phyloP scores from a whole-genome alignment of 257 asterid genomes.

The Nicotiana paniculata region DNA sequence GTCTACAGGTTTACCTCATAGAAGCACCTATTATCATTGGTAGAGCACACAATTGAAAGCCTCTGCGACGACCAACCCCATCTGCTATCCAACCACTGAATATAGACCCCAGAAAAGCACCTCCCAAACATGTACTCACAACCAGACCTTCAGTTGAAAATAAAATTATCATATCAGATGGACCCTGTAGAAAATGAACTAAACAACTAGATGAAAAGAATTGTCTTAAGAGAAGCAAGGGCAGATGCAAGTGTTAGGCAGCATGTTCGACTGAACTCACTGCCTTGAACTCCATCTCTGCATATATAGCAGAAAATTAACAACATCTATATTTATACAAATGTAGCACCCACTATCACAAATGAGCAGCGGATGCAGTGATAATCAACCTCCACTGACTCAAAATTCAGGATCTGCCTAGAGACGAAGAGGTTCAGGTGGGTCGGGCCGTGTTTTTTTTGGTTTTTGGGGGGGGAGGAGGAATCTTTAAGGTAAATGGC shows the following conservation, averaged over 20 bases:
- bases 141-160: slow-evolving; percentile 59
- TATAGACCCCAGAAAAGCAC: slow-evolving; percentile 82
- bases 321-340: background rate
- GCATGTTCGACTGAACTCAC: background rate
- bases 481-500: background rate
- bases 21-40: slow-evolving; percentile 88
- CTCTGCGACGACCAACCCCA: slow-evolving; percentile 78
- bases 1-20: slow-evolving; percentile 40
- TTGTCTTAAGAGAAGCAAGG: background rate
- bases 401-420: background rate
- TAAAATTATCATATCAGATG: slow-evolving; percentile 13
- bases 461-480: background rate
- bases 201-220: background rate
- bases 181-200: background rate
- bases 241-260: background rate
- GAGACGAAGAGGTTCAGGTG: background rate
- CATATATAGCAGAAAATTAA: background rate
- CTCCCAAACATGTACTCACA: slow-evolving; percentile 85
- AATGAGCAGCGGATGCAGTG: background rate
- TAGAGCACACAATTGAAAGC: slow-evolving; percentile 81
- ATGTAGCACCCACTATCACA: background rate
- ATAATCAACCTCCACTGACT: background rate
- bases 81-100: slow-evolving; percentile 81
- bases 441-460: background rate
- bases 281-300: background rate